These are phyloP conservation scores for Eutrema salsugineum DNA, from an alignment of 441 rosid species.

Conservation along the genomic window DNA sequence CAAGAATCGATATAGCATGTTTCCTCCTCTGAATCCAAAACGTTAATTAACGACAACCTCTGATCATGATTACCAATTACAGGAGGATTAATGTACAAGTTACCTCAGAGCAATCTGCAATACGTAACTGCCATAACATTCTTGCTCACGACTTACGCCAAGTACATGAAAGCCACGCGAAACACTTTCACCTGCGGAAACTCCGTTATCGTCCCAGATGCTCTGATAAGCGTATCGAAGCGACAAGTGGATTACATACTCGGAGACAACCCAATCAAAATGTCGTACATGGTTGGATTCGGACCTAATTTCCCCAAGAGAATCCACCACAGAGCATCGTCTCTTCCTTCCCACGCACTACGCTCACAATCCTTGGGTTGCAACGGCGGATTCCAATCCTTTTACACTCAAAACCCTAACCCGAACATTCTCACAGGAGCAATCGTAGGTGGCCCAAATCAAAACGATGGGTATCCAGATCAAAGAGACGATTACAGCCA, in stretches of 20 bases:
- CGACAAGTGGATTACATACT: constrained; percentile 76
- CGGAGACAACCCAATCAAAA: constrained; percentile 59
- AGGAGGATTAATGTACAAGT: constrained; percentile 81
- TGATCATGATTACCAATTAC: background rate
- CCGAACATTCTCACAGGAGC: constrained; percentile 75
- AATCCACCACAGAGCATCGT: constrained; percentile 82
- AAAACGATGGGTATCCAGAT: constrained; percentile 62
- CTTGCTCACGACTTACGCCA: constrained; percentile 76
- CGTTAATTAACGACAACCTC: background rate
- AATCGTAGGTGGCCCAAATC: constrained; percentile 74
- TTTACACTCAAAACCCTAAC: constrained; percentile 51
- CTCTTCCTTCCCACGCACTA: constrained; percentile 51
- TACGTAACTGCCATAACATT: constrained; percentile 79
- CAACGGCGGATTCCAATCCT: constrained; percentile 57
- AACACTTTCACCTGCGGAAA: constrained; percentile 64
- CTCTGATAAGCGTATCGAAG: constrained; percentile 50
- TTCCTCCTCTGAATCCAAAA: background rate
- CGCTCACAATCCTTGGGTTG: constrained; percentile 54
- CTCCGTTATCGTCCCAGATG: constrained; percentile 44
- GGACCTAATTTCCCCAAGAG: constrained; percentile 60
- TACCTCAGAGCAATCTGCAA: constrained; percentile 63
- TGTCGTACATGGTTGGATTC: constrained; percentile 92
- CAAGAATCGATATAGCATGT: background rate
- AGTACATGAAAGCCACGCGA: constrained; percentile 58
- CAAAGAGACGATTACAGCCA: constrained; percentile 63